Base-by-base conservation (phyloP, 805 yeast genomes). In the Cyberlindnera amylophila region DNA sequence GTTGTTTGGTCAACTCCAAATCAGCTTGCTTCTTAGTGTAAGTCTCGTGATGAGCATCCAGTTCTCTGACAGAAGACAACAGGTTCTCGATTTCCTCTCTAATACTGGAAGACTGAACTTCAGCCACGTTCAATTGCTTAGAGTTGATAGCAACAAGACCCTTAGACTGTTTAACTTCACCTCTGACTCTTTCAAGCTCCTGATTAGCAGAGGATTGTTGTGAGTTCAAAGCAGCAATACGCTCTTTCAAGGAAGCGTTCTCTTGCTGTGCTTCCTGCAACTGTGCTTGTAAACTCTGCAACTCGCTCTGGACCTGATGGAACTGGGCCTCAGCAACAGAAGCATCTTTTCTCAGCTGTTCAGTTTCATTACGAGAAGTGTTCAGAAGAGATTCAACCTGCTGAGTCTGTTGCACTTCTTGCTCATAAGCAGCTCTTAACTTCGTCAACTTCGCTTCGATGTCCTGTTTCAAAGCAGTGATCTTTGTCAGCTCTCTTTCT, bases 301-400 rank as follows among this genome's bases (percentile, higher is more conserved):
- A 69, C 49, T 83, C 79, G 0, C 78, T 61, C 46, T 86, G 85
- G 36, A 82, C 72, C 5, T 85, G 79, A 60, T 86, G 83, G 54
- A 76, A 75, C 53, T 77, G 83, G 10, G 95, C 95, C 60, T 89
- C 96, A 2, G 85, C 75, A 33, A 86, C 72, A 0, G 87, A 76
- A 1, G 86, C 70, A 53, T 87, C 90, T 41, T 86, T 78, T 52
- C 83, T 70, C 51, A 89, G 66, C 32, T 77, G 72, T 43, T 81
- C 88, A 6, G 82, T 74, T 56, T 89, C 96, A 41, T 69, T 71
- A 35, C 72, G 77, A 0, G 89, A 76, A 7, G 72, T 64, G n/a
- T 65, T 62, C 50, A 88, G 70, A 31, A 74, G 71, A 11, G 72
- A 62, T 61, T 89, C 91, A 32, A 86, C 84, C 47, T 81, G 78